Evolutionary conservation across 2,329 filamentous ascomycete species (phyloP).

Genomic region (Seiridium unicorne): DNA sequence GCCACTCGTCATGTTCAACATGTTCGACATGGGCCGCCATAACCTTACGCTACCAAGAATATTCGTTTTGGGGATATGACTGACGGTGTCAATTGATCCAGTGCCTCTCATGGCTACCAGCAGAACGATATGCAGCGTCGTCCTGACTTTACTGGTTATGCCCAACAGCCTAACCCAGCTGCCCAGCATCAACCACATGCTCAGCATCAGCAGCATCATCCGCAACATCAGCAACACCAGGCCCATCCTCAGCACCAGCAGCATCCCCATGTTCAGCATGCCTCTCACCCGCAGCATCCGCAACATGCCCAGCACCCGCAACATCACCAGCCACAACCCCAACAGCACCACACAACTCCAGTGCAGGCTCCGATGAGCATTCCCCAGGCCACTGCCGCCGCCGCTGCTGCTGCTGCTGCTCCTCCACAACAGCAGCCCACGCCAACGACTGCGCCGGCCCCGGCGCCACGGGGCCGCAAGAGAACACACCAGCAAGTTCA

Average conservation of each 20-base stretch:
- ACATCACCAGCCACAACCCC: slow-evolving; percentile 22
- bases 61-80: neutral
- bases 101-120: slow-evolving; percentile 45
- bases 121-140: slow-evolving; percentile 46
- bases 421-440: slow-evolving; percentile 33
- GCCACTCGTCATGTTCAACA: neutral
- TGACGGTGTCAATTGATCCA: slow-evolving; percentile 15
- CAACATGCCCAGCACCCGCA: slow-evolving; percentile 27
- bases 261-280: slow-evolving; percentile 23
- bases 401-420: slow-evolving; percentile 21
- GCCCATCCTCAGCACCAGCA: slow-evolving; percentile 32
- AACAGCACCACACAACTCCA: slow-evolving; percentile 32
- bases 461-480: slow-evolving; percentile 29
- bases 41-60: neutral
- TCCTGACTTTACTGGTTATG: slow-evolving; percentile 36
- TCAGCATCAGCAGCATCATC: slow-evolving; percentile 26
- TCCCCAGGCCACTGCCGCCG: no score
- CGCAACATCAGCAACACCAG: slow-evolving; percentile 31
- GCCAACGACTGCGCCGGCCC: slow-evolving; percentile 28
- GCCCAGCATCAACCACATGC: slow-evolving; percentile 32
- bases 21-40: neutral
- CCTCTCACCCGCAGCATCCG: slow-evolving; percentile 22
- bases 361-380: slow-evolving; percentile 35
- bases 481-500: slow-evolving; percentile 24
- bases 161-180: slow-evolving; percentile 25